Evolutionary conservation across 2,329 filamentous ascomycete species (phyloP).

Genomic region (Colletotrichum horii): DNA sequence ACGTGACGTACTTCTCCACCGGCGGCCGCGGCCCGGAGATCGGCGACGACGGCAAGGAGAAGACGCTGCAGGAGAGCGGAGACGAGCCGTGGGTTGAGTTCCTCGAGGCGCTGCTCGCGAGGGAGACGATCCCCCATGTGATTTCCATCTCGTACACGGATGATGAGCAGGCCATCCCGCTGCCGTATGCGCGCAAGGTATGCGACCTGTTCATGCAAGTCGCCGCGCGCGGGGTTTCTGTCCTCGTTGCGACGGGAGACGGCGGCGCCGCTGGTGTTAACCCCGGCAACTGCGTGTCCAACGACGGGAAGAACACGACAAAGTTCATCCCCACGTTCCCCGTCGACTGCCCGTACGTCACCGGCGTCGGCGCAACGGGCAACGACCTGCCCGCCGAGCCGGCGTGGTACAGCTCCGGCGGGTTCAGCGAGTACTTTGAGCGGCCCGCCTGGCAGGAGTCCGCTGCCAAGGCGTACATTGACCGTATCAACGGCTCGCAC

Average conservation of each 20-base stretch:
- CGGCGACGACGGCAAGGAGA: neutral
- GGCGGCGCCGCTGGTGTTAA: conserved; percentile 25
- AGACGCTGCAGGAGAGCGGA: neutral
- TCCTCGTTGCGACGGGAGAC: conserved; percentile 33
- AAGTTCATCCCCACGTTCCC: conserved; percentile 63
- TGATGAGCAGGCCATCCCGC: conserved; percentile 35
- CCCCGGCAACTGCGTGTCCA: conserved; percentile 46
- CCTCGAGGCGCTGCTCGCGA: conserved; percentile 30
- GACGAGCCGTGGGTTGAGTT: conserved; percentile 36
- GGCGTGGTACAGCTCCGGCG: conserved; percentile 41
- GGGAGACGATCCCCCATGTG: conserved; percentile 34
- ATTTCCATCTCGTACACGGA: conserved; percentile 40
- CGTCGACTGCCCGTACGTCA: conserved; percentile 37
- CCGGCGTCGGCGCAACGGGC: conserved; percentile 30
- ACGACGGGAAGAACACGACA: conserved; percentile 60
- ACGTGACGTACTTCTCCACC: neutral
- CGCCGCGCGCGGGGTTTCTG: conserved; percentile 32
- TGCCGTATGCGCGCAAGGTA: conserved; percentile 31
- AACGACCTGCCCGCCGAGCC: conserved; percentile 39
- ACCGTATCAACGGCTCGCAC: conserved; percentile 47
- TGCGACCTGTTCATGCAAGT: conserved; percentile 37
- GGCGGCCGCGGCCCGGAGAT: neutral
- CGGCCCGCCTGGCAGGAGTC: conserved; percentile 45
- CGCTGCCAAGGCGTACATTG: conserved; percentile 42
- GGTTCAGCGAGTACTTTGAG: conserved; percentile 52